These are phyloP conservation scores for Leccinum laetum DNA, from an alignment of 1,284 basidiomycete genomes.

Conservation along the genomic window DNA sequence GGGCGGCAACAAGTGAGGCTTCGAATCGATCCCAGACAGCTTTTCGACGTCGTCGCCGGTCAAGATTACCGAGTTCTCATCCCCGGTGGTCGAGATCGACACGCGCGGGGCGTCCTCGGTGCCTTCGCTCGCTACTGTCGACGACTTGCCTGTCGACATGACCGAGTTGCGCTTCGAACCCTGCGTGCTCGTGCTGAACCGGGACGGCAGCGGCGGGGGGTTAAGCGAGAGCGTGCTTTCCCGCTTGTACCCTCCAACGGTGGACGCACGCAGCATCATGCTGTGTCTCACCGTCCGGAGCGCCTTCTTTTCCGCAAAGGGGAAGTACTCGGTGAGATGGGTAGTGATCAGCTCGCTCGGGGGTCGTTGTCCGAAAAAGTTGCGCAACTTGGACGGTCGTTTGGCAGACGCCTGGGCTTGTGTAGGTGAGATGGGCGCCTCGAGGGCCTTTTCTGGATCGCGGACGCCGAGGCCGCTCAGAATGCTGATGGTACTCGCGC, in stretches of 20 bases:
- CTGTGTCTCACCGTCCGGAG: conserved; percentile 85
- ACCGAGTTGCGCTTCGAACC: conserved; percentile 59
- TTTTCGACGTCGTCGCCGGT: conserved; percentile 44
- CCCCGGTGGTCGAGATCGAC: conserved; percentile 66
- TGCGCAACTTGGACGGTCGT: conserved; percentile 77
- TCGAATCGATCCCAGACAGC: conserved; percentile 31
- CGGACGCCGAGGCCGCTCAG: conserved; percentile 90
- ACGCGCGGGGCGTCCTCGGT: conserved; percentile 54
- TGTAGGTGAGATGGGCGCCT: conserved; percentile 45
- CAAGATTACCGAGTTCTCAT: conserved; percentile 60
- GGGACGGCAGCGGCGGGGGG: conserved; percentile 42
- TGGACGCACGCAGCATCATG: conserved; percentile 57
- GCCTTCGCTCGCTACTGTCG: conserved; percentile 25
- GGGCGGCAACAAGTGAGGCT: conserved; percentile 73
- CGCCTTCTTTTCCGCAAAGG: conserved; percentile 87
- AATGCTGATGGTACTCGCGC: conserved; percentile 93
- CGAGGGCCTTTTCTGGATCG: conserved; percentile 64
- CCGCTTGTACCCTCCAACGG: conserved; percentile 37
- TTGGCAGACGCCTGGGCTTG: conserved; percentile 35
- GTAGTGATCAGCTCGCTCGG: conserved; percentile 97
- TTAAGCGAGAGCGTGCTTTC: conserved; percentile 53
- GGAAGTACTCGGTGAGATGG: conserved; percentile 97
- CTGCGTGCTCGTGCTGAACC: conserved; percentile 71
- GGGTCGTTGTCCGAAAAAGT: conserved; percentile 98
- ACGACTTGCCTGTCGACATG: conserved; percentile 45